Percentiles rank a stretch among this genome's conserved stretches.
Conservation (phyloP, 768 basidiomycete genomes). For the Agaricus sinodeliciosus region DNA sequence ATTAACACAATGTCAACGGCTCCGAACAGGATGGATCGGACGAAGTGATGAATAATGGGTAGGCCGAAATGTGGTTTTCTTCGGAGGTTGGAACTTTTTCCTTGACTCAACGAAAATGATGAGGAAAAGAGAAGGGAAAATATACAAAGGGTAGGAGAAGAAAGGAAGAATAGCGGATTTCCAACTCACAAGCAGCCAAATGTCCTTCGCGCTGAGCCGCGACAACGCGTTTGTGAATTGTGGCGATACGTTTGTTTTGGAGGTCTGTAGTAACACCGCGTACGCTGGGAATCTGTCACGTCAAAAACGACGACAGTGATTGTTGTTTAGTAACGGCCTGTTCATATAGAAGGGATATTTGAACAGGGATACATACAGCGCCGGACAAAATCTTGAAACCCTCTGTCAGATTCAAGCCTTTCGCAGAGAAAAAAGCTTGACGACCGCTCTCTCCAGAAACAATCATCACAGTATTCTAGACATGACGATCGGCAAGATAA, state of each 20-base stretch:
- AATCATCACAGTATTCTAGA: conserved; percentile 66
- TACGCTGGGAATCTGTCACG: conserved; percentile 63
- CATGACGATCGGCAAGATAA: neutral
- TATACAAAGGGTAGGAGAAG: neutral
- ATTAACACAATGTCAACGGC: neutral
- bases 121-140: neutral
- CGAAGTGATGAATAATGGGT: neutral
- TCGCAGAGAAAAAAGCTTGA: conserved; percentile 62
- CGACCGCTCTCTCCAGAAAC: conserved; percentile 70
- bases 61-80: neutral
- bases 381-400: conserved; percentile 77
- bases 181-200: conserved; percentile 49
- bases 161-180: neutral
- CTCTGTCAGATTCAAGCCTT: conserved; percentile 68
- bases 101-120: neutral
- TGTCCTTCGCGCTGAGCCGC: conserved; percentile 57
- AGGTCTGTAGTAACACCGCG: conserved; percentile 70
- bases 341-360: neutral
- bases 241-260: conserved; percentile 49
- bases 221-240: conserved; percentile 68
- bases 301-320: conserved; percentile 12
- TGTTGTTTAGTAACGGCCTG: conserved; percentile 1
- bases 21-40: neutral
- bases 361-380: conserved; percentile 44
- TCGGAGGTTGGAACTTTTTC: conserved; percentile 4